Evolutionary conservation across 805 yeast genomes (phyloP), one percentile per base, ranked within the genome.

Genomic region (Pichia manshurica): DNA sequence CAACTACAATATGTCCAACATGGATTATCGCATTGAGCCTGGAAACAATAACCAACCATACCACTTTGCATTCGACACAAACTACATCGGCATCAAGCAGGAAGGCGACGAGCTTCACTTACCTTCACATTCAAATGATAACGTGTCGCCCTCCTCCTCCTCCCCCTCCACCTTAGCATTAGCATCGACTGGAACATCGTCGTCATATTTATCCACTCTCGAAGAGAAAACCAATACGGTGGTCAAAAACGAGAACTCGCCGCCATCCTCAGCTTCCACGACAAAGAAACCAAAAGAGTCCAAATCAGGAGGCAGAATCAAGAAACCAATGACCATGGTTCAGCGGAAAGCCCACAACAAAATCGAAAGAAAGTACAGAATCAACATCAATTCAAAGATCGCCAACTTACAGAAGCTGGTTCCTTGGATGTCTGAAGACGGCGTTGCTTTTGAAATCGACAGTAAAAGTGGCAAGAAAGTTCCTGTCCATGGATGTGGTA

Each of bases 321-420:
- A 58, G 43, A 62, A 59, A 33, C 63, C 63, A 39, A 60, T 62
- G 63, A 62, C 62, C 2, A 42, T 54, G 15, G 56, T 56, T 9
- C 88, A 82, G 64, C 80, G 82, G 55, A 78, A 78, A 56, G 87
- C 87, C 0, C 90, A 83, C 60, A 82, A 82, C 66, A 79, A 78
- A 63, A 81, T 83, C 52, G 89, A 83, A 59, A 80, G 82, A 60
- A 74, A 82, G 50, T 82, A 83, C 62, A 69, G 88, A 60, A 81
- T 81, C 51, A 82, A 82, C 62, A 81, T 83, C 61, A 82, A 82
- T 60, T 78, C 84, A 12, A 82, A 81, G 61, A 83, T 83, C 47
- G 84, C 84, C 4, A 79, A 80, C 28, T 64, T 82, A 46, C 86
- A 81, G 58, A 75, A 74, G 56, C 70, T 82, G 21, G 82, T 83